phyloP scores from a whole-genome alignment of 257 asterid species.

The Cruciata laevipes region DNA sequence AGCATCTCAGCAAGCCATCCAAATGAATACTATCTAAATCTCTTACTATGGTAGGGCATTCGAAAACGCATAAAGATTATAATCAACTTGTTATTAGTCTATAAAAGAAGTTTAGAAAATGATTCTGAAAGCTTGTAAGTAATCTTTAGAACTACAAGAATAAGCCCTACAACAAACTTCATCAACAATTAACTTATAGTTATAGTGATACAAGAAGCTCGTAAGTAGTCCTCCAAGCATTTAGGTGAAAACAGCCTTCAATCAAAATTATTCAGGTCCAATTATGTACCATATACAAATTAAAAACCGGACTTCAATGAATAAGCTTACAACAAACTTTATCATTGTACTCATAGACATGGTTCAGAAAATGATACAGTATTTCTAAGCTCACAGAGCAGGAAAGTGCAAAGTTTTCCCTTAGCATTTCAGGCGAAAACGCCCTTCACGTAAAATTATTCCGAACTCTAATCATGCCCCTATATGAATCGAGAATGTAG shows the following conservation, averaged over 20 bases:
- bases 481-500: background rate
- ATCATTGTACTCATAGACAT: background rate
- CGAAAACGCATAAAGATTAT: too few species aligned
- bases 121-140: too few species aligned
- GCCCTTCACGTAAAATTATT: background rate
- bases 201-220: background rate
- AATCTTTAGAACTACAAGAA: too few species aligned
- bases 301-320: background rate
- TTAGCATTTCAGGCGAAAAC: background rate
- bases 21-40: background rate
- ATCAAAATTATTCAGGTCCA: too few species aligned
- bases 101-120: too few species aligned
- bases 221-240: background rate
- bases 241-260: too few species aligned
- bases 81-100: too few species aligned
- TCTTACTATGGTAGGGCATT: too few species aligned
- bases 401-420: background rate
- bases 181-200: background rate
- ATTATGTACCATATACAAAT: too few species aligned
- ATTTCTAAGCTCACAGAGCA: background rate
- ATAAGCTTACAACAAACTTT: background rate
- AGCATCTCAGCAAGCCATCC: background rate
- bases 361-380: background rate
- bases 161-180: background rate
- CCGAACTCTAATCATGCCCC: background rate